Base-by-base conservation (phyloP, 176 grass and related monocot species). In the Hyparrhenia diplandra region DNA sequence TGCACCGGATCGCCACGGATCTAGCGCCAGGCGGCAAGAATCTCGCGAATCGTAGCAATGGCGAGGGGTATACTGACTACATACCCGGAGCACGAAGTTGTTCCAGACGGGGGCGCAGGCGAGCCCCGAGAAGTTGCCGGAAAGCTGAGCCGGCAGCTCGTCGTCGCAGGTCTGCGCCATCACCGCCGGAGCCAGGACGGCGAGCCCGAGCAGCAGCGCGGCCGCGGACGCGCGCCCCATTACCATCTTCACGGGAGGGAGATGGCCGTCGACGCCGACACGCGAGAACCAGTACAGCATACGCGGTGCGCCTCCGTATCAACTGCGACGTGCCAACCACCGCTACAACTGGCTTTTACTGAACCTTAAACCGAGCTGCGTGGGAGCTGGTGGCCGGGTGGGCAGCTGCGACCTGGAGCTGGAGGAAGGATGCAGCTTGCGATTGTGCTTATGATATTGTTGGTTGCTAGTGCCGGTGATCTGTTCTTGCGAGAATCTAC, bases 21-120 rank as follows among this genome's bases (percentile, higher is more conserved):
- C 77, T 85, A 54, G 47, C 46, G 35, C 20, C 43, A 23, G 51
- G 74, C 7, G 21, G 74, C 57, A 3, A 65, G 75, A 47, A 47
- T 5, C 27, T 23, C 6, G 32, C 54, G 16, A 0, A 51, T 45
- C 31, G 40, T 39, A 35, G 73, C 45, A 37, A 1, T 69, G 62
- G 62, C 12, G 25, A 14, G 8, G 21, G 36, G 40, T 12, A 6
- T 40, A 40, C 3, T 36, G 5, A 4, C 52, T 23, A 77, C 73
- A 71, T 94, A 97, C 94, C 94, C 92, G 86, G 76, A 97, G 88
- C 64, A 94, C 83, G 80, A 92, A 92, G 62, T 45, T 86, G 76
- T 98, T 92, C 95, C 95, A 98, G 42, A 98, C 86, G 62, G 88
- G 73, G 43, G 61, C 42, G 90, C 95, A 98, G 81, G 86, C 75